Percentiles rank a stretch among this genome's conserved stretches.
phyloP scores from a whole-genome alignment of 2,329 filamentous ascomycete genomes.

The Pseudogymnoascus sp. region DNA sequence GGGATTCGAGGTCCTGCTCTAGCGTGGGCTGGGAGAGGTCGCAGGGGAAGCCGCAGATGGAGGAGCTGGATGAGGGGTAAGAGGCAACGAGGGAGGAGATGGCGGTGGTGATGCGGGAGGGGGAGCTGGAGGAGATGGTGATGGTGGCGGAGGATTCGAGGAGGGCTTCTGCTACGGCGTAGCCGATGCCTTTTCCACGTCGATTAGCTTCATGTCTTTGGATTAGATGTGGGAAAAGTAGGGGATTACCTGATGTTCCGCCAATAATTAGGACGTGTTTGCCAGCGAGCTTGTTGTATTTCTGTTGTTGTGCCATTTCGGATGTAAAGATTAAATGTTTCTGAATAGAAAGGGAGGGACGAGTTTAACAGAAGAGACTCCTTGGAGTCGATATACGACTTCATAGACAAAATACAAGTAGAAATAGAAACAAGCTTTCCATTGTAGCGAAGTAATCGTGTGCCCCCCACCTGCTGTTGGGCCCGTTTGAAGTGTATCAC shows the following conservation, averaged over 20 bases:
- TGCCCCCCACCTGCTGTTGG: too few relatives aligned
- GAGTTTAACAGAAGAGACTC: too few relatives aligned
- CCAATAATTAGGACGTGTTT: slow-evolving; percentile 24
- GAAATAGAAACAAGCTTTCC: too few relatives aligned
- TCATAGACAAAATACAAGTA: too few relatives aligned
- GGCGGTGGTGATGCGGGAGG: slow-evolving; percentile 9
- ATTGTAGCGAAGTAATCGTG: too few relatives aligned
- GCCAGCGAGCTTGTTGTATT: slow-evolving; percentile 20
- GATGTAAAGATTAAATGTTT: neutral
- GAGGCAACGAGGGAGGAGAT: slow-evolving; percentile 11
- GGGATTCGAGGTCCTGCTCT: slow-evolving; percentile 32
- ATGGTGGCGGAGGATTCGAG: slow-evolving; percentile 20
- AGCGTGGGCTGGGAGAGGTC: slow-evolving; percentile 17
- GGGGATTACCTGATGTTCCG: slow-evolving; percentile 19
- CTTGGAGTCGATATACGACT: too few relatives aligned
- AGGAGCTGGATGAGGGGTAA: neutral
- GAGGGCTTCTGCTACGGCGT: slow-evolving; percentile 22
- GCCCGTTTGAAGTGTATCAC: too few relatives aligned
- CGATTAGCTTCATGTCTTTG: neutral
- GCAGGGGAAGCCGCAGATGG: slow-evolving; percentile 17
- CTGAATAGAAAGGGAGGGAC: neutral
- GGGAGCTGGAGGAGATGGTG: slow-evolving; percentile 16
- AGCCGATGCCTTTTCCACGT: slow-evolving; percentile 17
- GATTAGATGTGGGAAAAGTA: neutral
- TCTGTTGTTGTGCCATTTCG: neutral